Base-by-base conservation (phyloP, 2,329 filamentous ascomycete species). In the Chaetoscypha palmicola region DNA sequence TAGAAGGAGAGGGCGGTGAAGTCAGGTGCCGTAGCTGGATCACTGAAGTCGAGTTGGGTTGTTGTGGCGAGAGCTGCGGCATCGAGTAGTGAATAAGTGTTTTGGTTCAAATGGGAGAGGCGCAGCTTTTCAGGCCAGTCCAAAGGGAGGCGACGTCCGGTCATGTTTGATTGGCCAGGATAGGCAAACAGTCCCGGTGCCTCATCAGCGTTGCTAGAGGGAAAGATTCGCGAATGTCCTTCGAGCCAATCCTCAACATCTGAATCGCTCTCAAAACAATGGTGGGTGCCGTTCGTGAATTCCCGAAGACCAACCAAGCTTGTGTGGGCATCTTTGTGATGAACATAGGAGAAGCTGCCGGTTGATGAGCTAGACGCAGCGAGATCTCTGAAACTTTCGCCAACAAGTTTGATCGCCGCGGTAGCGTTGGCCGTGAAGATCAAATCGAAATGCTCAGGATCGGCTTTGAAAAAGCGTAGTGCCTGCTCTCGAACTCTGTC, bases 371-470 rank as follows among this genome's bases (percentile, higher is more conserved):
- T 58, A 91, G 73, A 5, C 78, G 79, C 33, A 28, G 79, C 72
- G 35, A 72, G 68, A 46, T 82, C 78, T 42, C 85, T 72, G 56
- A 96, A 76, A 3, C 80, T 80, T 44, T 97, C 91, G 38, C 77
- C 74, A 2, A 94, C 84, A 8, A 96, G 67, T 64, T 96, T 97
- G 57, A 95, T 83, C 3, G 81, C 90, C 2, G 90, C 88, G 0
- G 92, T 97, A 14, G 91, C 86, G 63, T 97, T 97, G 26, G 89
- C 80, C 17, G 94, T 87, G 61, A 97, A 97, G 1, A 96, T 77
- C 2, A 97, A 66, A 56, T 96, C 90, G 55, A 92, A 97, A 1
- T 86, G 72, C 7, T 79, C 73, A 2, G 90, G 86, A 50, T 89
- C 79, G 2, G 89, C 90, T 31, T 83, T 81, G 66, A 96, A 89